Evolutionary conservation across 352 stramenopile species (phyloP), one percentile per base, ranked within the genome.

Genomic region (Blastocystis sp.): DNA sequence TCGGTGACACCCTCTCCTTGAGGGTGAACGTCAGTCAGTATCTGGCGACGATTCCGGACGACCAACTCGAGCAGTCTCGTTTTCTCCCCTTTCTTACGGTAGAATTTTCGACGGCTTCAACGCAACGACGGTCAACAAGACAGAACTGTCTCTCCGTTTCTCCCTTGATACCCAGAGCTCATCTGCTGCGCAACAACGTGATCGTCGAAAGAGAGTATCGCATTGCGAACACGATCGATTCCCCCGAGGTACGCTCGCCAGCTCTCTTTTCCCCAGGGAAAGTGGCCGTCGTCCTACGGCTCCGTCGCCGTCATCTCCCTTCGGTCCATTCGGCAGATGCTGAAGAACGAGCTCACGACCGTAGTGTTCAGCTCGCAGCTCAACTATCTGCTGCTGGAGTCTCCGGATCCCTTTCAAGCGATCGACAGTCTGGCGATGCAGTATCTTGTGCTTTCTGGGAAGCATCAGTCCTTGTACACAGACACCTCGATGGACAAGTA

Each of bases 351-450:
- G 27, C 27, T 81, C 7, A 32, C 36, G 16, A 29, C 7, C 24
- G 42, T 75, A 4, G 21, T 75, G 0, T 59, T 59, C 51, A 32
- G n/a, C 51, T 59, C 51, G n/a, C 36, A 75, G 46, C 6, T 46
- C 9, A 24, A 75, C 14, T 51, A 56, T 0, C n/a, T 64, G 21
- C 34, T 21, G 11, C 27, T 64, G 14, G 44, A 81, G 40, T 11
- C 36, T 3, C n/a, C 42, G n/a, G 61, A 42, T 16, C 51, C 69
- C 3, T 61, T 34, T 9, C 44, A 48, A 38, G n/a, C 27, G 21
- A 64, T 81, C 21, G 48, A 81, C 40, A 44, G 63, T 29, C 48
- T 54, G 42, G 56, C 69, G 7, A 81, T 81, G 69, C 69, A 81
- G 27, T 81, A 81, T 42, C 16, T 81, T 1, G 56, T 81, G 34